Evolutionary conservation across 169 alveolate genomes (phyloP), one percentile per base, ranked within the genome.

Genomic region (Blepharisma undulans): DNA sequence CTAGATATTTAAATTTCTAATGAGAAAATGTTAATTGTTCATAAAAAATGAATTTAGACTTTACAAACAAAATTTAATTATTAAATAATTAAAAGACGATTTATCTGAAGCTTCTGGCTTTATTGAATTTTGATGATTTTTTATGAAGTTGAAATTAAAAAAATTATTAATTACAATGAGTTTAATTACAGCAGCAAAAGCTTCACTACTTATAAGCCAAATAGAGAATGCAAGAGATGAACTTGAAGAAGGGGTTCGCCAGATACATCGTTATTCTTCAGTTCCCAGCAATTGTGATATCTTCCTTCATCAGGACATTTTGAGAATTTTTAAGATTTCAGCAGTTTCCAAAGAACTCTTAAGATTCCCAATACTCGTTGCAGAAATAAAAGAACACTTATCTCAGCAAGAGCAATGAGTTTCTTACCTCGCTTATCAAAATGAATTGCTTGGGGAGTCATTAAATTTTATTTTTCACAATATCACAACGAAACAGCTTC

Each of bases 381-480:
- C 66, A 48, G 66, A 48, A 48, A 48, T 48, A 48, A 48, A 48
- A 48, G 66, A 48, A 5, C 12, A 48, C 12, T 48, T 48, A 48
- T 48, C 66, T 48, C 66, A 48, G 14, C 7, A 12, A 48, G 66
- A 48, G 66, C 66, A 48, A 48, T 48, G 66, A 48, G 66, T 48
- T 48, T 48, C 66, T 5, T 48, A 48, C 12, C 21, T 82, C 16
- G 89, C 89, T 36, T 82, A 32, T 36, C 76, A 82, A 82, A 82
- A 21, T 10, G 77, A 82, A 21, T 22, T 36, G 6, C 30, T 82
- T 2, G 60, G 77, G 60, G 89, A 82, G n/a, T 77, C 89, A 21
- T 21, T 33, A 10, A 72, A 82, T 60, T 82, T 82, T 34, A 22
- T 82, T 82, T 82, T 82, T 36, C 27, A 19, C 0, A 19, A 82